Evolutionary conservation across 179 eudicot species (phyloP).

Genomic region (Silene coronaria): DNA sequence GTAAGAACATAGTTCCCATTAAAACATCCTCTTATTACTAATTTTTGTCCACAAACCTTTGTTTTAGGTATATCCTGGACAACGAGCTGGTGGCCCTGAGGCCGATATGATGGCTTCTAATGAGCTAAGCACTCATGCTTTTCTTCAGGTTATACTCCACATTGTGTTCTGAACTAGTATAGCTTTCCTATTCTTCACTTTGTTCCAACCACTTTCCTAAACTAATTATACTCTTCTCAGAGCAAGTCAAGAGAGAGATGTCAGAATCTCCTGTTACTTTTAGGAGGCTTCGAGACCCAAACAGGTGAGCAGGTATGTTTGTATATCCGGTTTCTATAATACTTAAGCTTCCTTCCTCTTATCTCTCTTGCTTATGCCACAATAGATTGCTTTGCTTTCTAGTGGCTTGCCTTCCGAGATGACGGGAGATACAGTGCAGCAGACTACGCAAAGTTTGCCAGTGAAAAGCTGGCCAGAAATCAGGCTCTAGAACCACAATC

Average conservation of each 20-base stretch:
- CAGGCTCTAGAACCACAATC: conserved; percentile 38
- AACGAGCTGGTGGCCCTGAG: conserved; percentile 77
- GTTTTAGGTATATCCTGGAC: conserved; percentile 81
- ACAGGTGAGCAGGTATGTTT: conserved; percentile 91
- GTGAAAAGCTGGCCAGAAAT: conserved; percentile 50
- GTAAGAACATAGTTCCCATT: not conserved
- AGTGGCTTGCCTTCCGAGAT: conserved; percentile 97
- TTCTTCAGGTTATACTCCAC: conserved; percentile 55
- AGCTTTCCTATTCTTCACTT: not conserved
- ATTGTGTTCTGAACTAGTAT: not conserved
- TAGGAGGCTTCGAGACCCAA: conserved; percentile 91
- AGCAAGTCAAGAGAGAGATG: conserved; percentile 48
- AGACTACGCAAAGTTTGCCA: conserved; percentile 66
- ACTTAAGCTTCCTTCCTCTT: not conserved
- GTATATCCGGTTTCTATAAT: not conserved
- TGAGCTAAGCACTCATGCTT: conserved; percentile 68
- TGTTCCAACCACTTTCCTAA: conserved; percentile 15
- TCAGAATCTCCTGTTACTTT: conserved; percentile 58
- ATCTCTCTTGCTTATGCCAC: not conserved
- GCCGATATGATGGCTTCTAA: conserved; percentile 98
- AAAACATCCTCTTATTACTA: not conserved
- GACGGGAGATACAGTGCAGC: conserved; percentile 82
- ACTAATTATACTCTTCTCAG: conserved; percentile 29
- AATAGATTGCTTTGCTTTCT: conserved; percentile 21
- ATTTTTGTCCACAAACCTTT: not conserved